phyloP scores from a whole-genome alignment of 371 early-diverging fungal species.

The Mortierella sp. region DNA sequence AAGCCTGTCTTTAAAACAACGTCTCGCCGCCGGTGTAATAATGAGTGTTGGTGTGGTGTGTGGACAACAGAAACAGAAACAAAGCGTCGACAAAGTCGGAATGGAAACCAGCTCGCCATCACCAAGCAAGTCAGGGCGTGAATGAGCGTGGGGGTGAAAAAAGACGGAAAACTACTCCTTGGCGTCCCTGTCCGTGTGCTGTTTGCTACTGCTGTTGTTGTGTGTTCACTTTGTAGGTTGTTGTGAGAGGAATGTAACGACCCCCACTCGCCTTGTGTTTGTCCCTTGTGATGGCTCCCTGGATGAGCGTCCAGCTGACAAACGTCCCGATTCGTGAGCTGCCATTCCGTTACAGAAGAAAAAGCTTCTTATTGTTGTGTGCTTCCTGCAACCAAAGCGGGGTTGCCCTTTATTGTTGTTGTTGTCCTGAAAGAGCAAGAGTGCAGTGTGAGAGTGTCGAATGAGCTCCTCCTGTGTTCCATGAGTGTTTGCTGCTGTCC shows the following conservation, averaged over 20 bases:
- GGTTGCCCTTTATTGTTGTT: background rate
- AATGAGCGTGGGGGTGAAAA: background rate
- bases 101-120: slow-evolving; percentile 3
- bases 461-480: slow-evolving; percentile 6
- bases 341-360: slow-evolving; percentile 8
- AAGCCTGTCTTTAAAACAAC: background rate
- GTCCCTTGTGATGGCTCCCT: background rate
- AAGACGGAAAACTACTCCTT: background rate
- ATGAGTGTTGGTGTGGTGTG: background rate
- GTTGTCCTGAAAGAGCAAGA: background rate
- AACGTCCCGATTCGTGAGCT: background rate
- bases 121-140: background rate
- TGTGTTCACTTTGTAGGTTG: background rate
- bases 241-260: background rate
- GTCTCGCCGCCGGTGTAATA: background rate
- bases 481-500: background rate
- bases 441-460: background rate
- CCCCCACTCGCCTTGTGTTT: background rate
- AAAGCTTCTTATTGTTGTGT: background rate
- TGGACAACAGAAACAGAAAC: background rate
- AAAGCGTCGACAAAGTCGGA: background rate
- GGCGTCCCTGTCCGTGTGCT: background rate
- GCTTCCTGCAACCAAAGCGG: background rate
- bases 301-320: slow-evolving; percentile 10
- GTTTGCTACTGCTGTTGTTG: background rate